Percentiles rank a stretch among this genome's conserved stretches.
These are phyloP conservation scores for Solanum habrochaites DNA, from an alignment of 257 asterid species.

Conservation along the genomic window DNA sequence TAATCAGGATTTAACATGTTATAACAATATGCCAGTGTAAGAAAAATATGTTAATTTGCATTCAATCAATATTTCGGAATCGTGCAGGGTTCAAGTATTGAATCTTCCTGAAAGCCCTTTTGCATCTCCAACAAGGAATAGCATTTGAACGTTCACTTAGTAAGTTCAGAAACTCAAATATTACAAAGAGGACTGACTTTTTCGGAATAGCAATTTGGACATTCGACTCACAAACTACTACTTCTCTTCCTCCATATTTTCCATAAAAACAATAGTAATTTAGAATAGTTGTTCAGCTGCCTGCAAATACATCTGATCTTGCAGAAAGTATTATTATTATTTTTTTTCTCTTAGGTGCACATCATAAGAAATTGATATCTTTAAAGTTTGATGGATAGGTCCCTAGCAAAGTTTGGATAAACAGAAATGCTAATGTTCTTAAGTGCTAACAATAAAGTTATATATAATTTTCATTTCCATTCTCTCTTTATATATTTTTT, in stretches of 20 bases:
- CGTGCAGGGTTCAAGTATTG: constrained; percentile 40
- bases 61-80: neutral
- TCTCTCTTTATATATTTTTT: neutral
- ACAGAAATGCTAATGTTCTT: neutral
- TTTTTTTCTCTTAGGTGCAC: neutral
- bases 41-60: neutral
- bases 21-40: neutral
- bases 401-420: neutral
- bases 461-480: neutral
- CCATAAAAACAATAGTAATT: neutral
- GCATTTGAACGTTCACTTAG: constrained; percentile 55
- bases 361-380: neutral
- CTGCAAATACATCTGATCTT: neutral
- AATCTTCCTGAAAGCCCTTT: constrained; percentile 75
- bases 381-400: neutral
- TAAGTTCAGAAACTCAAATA: constrained; percentile 16
- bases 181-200: neutral
- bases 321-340: neutral
- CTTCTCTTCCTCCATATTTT: neutral
- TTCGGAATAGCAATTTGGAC: neutral
- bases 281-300: neutral
- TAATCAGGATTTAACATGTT: neutral
- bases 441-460: neutral
- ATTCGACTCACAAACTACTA: neutral
- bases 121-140: constrained; percentile 35